phyloP scores from a whole-genome alignment of 352 stramenopile genomes.

The Thalassiosira livingstoniorum region DNA sequence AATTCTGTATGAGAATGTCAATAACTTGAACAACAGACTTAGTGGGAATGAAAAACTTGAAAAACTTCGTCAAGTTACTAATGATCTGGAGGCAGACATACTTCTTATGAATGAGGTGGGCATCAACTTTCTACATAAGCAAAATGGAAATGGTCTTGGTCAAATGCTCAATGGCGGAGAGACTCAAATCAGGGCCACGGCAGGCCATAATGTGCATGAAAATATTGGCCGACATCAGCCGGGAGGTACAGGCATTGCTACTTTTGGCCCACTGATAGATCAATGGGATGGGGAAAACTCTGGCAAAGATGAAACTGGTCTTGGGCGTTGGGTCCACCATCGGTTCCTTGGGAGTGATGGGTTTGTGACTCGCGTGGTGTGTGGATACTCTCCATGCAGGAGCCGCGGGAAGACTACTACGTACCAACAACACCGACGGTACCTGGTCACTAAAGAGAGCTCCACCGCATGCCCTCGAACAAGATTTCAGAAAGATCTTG shows the following conservation, averaged over 20 bases:
- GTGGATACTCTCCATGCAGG: neutral
- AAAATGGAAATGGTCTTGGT: neutral
- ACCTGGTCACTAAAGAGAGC: neutral
- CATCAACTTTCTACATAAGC: constrained; percentile 5
- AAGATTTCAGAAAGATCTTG: neutral
- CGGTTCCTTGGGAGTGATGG: neutral
- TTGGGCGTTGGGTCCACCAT: neutral
- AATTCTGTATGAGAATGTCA: too few relatives aligned
- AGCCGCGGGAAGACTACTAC: neutral
- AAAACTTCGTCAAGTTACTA: neutral
- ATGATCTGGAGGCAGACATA: neutral
- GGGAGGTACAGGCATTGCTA: neutral
- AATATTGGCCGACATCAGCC: neutral
- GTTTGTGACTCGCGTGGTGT: neutral
- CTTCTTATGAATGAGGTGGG: neutral
- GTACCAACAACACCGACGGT: neutral
- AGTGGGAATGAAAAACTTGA: too few relatives aligned
- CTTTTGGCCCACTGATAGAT: neutral
- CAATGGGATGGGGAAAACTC: neutral
- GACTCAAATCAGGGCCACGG: neutral
- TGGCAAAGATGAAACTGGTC: neutral
- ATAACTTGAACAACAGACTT: too few relatives aligned
- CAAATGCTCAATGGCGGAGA: neutral
- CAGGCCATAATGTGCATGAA: neutral
- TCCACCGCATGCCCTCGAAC: constrained; percentile 1